These are phyloP conservation scores for Talaromyces proteolyticus DNA, from an alignment of 495 filamentous ascomycete genomes.

Conservation along the genomic window DNA sequence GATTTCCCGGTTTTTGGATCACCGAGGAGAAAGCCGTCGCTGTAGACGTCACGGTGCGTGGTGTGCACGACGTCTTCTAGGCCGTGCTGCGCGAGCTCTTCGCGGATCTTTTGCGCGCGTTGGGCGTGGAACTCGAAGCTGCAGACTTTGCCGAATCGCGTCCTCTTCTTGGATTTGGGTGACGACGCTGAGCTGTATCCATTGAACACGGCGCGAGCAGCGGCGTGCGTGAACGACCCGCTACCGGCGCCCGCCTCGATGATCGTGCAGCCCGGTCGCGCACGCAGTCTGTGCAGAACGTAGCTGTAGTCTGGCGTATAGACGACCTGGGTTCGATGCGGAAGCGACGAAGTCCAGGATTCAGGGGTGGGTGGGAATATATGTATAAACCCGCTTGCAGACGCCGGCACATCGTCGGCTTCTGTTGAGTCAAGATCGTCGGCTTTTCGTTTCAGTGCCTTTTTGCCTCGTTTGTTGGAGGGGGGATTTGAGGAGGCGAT, in stretches of 20 bases:
- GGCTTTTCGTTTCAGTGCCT: conserved; percentile 47
- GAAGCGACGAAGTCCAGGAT: conserved; percentile 82
- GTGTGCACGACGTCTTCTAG: conserved; percentile 67
- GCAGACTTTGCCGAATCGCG: conserved; percentile 66
- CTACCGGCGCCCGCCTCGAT: conserved; percentile 95
- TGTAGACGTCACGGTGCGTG: conserved; percentile 90
- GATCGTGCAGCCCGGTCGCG: conserved; percentile 68
- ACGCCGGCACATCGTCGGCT: conserved; percentile 34
- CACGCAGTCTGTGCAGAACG: conserved; percentile 80
- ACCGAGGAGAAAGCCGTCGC: conserved; percentile 63
- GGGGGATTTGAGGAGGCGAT: conserved; percentile 85
- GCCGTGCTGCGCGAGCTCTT: conserved; percentile 71
- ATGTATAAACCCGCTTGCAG: conserved; percentile 81
- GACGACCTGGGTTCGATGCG: conserved; percentile 94
- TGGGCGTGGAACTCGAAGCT: conserved; percentile 91
- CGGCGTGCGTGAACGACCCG: conserved; percentile 91
- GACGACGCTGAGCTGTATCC: conserved; percentile 51
- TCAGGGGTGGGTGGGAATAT: conserved; percentile 88
- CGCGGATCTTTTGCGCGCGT: conserved; percentile 61
- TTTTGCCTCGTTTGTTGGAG: conserved; percentile 52
- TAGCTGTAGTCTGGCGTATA: conserved; percentile 98
- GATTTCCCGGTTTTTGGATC: conserved; percentile 36
- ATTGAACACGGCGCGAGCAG: conserved; percentile 81
- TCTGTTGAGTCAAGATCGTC: conserved; percentile 37
- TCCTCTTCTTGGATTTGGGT: conserved; percentile 20